Evolutionary conservation across 768 basidiomycete species (phyloP), one percentile per base, ranked within the genome.

Genomic region (Collybia sordida): DNA sequence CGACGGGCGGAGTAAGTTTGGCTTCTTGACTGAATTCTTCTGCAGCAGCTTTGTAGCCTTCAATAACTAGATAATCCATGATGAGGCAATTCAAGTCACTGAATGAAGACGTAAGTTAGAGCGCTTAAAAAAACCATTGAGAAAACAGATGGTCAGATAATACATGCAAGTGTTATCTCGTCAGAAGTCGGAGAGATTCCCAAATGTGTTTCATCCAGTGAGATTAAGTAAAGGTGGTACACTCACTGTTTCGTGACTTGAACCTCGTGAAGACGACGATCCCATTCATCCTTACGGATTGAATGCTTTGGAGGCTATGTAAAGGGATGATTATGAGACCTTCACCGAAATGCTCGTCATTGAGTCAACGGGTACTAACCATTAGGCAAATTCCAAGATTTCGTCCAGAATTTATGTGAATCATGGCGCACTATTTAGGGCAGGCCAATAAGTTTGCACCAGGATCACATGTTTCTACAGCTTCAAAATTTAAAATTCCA

Each of bases 181-280:
- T 74, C 65, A 68, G 62, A 54, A 69, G 92, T 78, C 93, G 87
- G 96, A 94, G 96, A 98, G 96, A 98, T 98, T 99, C 96, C 96
- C 95, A 98, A 78, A 86, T 74, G 68, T 79, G 71, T 73, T 66
- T 89, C 86, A 88, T 88, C 86, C 66, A 72, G 66, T 60, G 65
- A 43, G 18, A 47, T 43, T 38, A 44, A 53, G 51, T 57, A 45
- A 49, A 51, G 59, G 45, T 19, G 14, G 21, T 43, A 42, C 12
- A 87, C 93, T 86, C 81, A 98, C 95, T 84, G 72, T 78, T 96
- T 96, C 24, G 89, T 79, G 37, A 95, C 83, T 51, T 82, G 81
- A 7, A 93, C 92, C 52, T 90, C 88, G 61, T 87, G 83, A 34
- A 97, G 75, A 18, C 88, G 84, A 23, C 78, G 77, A 54, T 92